These are phyloP conservation scores for Takakia lepidozioides DNA, from an alignment of 225 moss, liverwort and hornwort species.

Conservation along the genomic window DNA sequence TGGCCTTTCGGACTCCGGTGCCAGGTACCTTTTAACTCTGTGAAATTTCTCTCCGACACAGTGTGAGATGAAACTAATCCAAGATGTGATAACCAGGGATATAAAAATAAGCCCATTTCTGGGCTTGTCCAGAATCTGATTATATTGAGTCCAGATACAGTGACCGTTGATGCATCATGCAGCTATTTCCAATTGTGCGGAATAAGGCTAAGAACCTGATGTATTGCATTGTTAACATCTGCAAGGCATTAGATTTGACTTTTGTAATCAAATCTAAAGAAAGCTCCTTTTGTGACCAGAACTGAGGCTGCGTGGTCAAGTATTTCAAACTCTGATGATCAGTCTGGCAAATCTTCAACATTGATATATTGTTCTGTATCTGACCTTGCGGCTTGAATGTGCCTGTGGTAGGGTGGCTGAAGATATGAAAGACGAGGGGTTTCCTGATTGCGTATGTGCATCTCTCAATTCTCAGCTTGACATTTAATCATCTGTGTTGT, in stretches of 20 bases:
- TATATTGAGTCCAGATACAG: too few species aligned
- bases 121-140: too few species aligned
- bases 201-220: not conserved
- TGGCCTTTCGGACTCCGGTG: constrained; percentile 9
- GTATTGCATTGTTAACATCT: not conserved
- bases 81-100: not conserved
- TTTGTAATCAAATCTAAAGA: too few species aligned
- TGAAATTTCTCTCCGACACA: not conserved
- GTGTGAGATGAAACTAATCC: not conserved
- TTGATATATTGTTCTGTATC: not conserved
- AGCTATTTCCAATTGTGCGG: not conserved
- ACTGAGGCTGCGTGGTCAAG: too few species aligned
- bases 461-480: not conserved
- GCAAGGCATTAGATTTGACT: not conserved
- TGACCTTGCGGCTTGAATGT: not conserved
- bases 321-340: too few species aligned
- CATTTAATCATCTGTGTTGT: not conserved
- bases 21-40: constrained; percentile 1
- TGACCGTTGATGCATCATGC: not conserved
- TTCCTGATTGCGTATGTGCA: constrained; percentile 37
- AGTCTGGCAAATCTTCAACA: too few species aligned
- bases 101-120: too few species aligned
- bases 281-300: too few species aligned
- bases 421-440: constrained; percentile 43
- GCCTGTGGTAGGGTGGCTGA: constrained; percentile 43